These are phyloP conservation scores for Shiraia sp. DNA, from an alignment of 2,329 filamentous ascomycete genomes.

Conservation along the genomic window DNA sequence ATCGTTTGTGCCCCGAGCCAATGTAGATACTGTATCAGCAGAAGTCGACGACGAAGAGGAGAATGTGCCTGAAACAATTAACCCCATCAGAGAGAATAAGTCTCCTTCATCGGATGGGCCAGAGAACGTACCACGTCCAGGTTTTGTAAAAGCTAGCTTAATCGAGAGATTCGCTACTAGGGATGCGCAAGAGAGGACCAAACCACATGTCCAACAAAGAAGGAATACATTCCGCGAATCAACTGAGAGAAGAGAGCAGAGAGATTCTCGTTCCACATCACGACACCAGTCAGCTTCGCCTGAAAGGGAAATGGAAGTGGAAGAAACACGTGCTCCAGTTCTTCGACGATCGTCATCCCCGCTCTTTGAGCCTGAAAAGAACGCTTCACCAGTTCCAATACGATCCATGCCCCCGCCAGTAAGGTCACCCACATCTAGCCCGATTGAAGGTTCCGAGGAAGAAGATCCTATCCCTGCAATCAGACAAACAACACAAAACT, in stretches of 20 bases:
- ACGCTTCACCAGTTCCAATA: conserved; percentile 5
- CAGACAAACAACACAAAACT: conserved; percentile 35
- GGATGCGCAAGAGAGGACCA: conserved; percentile 27
- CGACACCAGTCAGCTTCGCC: conserved; percentile 8
- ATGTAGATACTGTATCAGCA: conserved; percentile 12
- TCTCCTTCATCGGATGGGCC: conserved; percentile 2
- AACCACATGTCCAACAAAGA: conserved; percentile 8
- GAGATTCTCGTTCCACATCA: conserved; percentile 1
- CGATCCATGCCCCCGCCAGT: conserved; percentile 15
- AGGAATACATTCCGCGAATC: conserved; percentile 13
- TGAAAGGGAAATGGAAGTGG: neutral
- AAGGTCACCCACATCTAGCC: conserved; percentile 8
- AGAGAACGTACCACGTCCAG: conserved; percentile 11
- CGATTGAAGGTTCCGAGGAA: conserved; percentile 14
- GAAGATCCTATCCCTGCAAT: conserved; percentile 32
- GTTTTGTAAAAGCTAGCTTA: conserved; percentile 39
- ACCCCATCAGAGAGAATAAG: neutral
- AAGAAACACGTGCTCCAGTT: neutral
- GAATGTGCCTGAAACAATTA: conserved; percentile 4
- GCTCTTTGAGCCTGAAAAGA: conserved; percentile 26
- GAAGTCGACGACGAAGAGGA: conserved; percentile 7
- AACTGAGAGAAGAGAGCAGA: conserved; percentile 9
- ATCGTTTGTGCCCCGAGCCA: conserved; percentile 42
- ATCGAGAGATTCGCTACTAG: conserved; percentile 39
- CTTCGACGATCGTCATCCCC: conserved; percentile 18